Conservation (phyloP, 805 yeast genomes). For the Clavispora asparagi region DNA sequence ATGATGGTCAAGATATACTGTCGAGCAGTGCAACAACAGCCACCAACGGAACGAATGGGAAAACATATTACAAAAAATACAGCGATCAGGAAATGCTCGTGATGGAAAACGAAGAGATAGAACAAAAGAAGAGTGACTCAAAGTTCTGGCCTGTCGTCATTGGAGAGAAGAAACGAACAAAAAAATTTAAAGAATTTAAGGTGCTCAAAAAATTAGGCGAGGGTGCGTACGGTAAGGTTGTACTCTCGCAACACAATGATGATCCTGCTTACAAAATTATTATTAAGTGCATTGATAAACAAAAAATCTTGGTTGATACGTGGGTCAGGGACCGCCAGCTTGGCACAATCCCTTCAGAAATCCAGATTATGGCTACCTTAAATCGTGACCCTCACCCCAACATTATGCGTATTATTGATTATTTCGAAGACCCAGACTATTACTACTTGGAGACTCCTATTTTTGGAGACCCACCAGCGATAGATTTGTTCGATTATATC, state of each 20-base stretch:
- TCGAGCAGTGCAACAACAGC: conserved; percentile 1
- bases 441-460: conserved; percentile 90
- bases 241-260: conserved; percentile 62
- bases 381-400: conserved; percentile 79
- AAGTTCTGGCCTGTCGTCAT: conserved; percentile 44
- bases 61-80: conserved; percentile 17
- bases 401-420: conserved; percentile 79
- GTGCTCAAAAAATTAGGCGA: conserved; percentile 81
- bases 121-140: conserved; percentile 31
- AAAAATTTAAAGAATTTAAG: conserved; percentile 64
- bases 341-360: conserved; percentile 96
- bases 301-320: conserved; percentile 89
- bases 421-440: conserved; percentile 85
- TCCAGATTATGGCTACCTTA: conserved; percentile 84
- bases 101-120: conserved; percentile 42
- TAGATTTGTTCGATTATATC: conserved; percentile 87
- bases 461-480: conserved; percentile 85
- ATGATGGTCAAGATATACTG: neutral
- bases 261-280: conserved; percentile 66
- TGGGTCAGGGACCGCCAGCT: conserved; percentile 92
- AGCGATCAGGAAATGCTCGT: conserved; percentile 40
- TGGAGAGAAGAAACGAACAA: conserved; percentile 67
- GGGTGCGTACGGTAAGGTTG: conserved; percentile 96
- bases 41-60: conserved; percentile 3
- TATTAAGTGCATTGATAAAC: conserved; percentile 86